Base-by-base conservation (phyloP, 2,329 filamentous ascomycete genomes). In the Colletotrichum viniferum region DNA sequence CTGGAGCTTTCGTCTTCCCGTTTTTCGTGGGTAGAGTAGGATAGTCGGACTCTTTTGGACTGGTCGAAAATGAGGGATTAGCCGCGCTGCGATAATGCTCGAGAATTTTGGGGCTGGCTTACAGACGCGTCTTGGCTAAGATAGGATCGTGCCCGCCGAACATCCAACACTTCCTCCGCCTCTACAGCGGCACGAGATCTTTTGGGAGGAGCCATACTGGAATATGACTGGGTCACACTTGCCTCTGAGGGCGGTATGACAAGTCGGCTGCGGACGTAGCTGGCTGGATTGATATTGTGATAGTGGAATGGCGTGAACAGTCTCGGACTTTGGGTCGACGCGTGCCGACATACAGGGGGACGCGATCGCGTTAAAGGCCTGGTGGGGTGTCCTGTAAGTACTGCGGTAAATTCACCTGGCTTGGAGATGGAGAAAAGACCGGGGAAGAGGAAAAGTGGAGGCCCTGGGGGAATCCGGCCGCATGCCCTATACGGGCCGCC, bases 71-170 rank as follows among this genome's bases (percentile, higher is more conserved):
- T 21, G 16, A 34, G 10, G 10, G 7, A n/a, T 61, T 26, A 61
- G 58, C 58, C 12, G 43, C 43, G n/a, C n/a, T 52, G n/a, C 6
- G 43, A 13, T 21, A 13, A 61, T 34, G 7, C 14, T 34, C 18
- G 58, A 21, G 28, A 30, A 18, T 8, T 3, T n/a, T 21, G n/a
- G 52, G 12, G 18, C 21, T 32, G 24, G 82, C 85, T 80, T 79
- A 89, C 88, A 21, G 82, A 76, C 26, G 85, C 83, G 7, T 80
- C 79, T n/a, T 81, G 81, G 43, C 83, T 83, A 30, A 87, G 78
- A 28, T 81, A 84, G 2, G 88, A 87, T 76, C 83, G 86, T 14
- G 86, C 86, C 60, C 84, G 80, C n/a, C 81, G 81, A n/a, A 83
- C 79, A 18, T 86, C 81, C 32, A 83, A 77, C 18, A 83, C 83